phyloP scores from a whole-genome alignment of 108 stramenopile genomes.

The Craspedostauros australis region DNA sequence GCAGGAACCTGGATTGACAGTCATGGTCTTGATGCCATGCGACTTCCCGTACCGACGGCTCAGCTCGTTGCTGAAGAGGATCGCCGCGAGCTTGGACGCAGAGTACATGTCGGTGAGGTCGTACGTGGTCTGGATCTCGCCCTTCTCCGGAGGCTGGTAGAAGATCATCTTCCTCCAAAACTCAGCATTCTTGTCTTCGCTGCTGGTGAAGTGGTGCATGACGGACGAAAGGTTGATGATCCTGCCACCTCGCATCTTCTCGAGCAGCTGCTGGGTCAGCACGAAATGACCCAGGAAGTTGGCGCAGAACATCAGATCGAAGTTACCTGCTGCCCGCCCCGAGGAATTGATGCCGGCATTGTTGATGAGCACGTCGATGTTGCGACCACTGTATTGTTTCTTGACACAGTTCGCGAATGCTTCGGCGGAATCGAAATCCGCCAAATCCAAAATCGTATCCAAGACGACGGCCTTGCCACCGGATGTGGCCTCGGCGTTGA shows the following conservation, averaged over 20 bases:
- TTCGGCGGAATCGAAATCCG: constrained; percentile 25
- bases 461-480: constrained; percentile 28
- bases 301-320: constrained; percentile 54
- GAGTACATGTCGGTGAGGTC: constrained; percentile 24
- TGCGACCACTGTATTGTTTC: constrained; percentile 9
- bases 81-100: constrained; percentile 56
- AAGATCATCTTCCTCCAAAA: too few species aligned
- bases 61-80: constrained; percentile 47
- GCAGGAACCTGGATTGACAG: constrained; percentile 61
- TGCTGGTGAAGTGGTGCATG: constrained; percentile 71
- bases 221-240: constrained; percentile 62
- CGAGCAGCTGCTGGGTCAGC: constrained; percentile 40
- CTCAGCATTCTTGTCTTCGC: too few species aligned
- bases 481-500: constrained; percentile 17
- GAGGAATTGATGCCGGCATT: constrained; percentile 59
- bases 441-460: constrained; percentile 37
- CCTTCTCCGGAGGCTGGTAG: too few species aligned
- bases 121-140: too few species aligned
- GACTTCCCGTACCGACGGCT: constrained; percentile 32
- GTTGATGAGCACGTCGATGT: constrained; percentile 47
- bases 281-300: constrained; percentile 65
- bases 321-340: constrained; percentile 15
- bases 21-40: constrained; percentile 18
- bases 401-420: constrained; percentile 33
- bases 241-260: neutral